phyloP scores from a whole-genome alignment of 768 basidiomycete species.

The Panaeolus papilionaceus region DNA sequence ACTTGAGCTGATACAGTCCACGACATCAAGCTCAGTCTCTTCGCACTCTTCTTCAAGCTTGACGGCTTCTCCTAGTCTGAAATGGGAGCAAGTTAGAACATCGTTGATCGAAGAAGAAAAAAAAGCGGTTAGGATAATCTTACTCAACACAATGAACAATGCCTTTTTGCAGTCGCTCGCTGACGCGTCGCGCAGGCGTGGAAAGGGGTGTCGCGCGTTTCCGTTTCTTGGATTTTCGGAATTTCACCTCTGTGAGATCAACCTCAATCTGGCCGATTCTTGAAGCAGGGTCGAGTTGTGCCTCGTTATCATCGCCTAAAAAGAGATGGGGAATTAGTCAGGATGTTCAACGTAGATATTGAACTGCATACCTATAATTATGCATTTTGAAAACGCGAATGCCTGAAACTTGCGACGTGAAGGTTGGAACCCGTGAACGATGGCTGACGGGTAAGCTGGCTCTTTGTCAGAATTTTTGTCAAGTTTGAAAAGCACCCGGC shows the following conservation, averaged over 20 bases:
- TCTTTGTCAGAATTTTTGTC: not conserved
- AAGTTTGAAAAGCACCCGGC: not conserved
- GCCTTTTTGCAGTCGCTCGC: constrained; percentile 35
- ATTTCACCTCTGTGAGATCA: constrained; percentile 22
- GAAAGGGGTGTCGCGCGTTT: constrained; percentile 6
- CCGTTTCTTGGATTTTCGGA: constrained; percentile 5
- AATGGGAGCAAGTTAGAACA: not conserved
- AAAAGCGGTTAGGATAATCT: not conserved
- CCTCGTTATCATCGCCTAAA: constrained; percentile 24
- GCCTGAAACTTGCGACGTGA: constrained; percentile 6
- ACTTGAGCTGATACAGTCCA: constrained; percentile 8
- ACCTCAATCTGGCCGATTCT: not conserved
- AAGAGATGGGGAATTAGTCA: not conserved
- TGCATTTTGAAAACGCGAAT: constrained; percentile 22
- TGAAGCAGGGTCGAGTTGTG: not conserved
- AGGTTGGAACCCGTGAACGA: constrained; percentile 12
- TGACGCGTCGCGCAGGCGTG: constrained; percentile 22
- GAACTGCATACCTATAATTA: constrained; percentile 18
- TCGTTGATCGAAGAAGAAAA: not conserved
- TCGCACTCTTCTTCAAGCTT: constrained; percentile 5
- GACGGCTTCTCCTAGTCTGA: constrained; percentile 9
- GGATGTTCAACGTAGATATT: too few species aligned
- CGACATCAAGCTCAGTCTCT: constrained; percentile 1
- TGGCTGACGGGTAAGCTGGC: constrained; percentile 14
- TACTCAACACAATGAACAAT: constrained; percentile 34